Base-by-base conservation (phyloP, 176 grass and related monocot genomes). In the Oryza glumipatula region DNA sequence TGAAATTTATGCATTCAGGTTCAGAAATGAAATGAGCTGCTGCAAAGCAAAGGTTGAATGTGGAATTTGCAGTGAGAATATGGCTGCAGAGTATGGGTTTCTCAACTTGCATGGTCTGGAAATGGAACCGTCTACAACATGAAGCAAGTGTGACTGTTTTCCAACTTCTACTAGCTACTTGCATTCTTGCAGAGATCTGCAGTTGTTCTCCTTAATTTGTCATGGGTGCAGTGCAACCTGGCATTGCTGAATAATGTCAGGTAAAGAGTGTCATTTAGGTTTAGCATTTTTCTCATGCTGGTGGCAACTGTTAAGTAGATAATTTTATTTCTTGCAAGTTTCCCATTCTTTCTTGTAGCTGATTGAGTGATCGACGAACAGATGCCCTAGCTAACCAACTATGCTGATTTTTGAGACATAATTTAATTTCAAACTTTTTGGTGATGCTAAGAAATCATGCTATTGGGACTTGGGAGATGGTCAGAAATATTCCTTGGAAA, bases 11-110 rank as follows among this genome's bases (percentile, higher is more conserved):
- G 17, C 54, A 71, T 60, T 41, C 78, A 70, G 51, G 17, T 35
- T 78, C 52, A 72, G 58, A 80, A 54, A 70, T 70, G 72, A 54
- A 54, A 70, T 70, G 72, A 82, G 83, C 39, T 17, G 69, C 60
- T 36, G 45, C 49, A 15, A 54, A 81, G 46, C 49, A 44, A 10
- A 12, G 66, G 49, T 19, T 10, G 19, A 63, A 70, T 65, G 33
- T 65, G 33, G 24, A 35, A 36, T 61, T 61, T 63, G 78, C 73
- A 39, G 68, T 12, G 69, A 75, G 61, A 75, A 17, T 74, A 17
- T 74, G 35, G 2, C 8, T 36, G 72, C 60, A 44, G 66, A 72
- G 52, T 19, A 32, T 3, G 51, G 51, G 14, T 54, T 51, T 89
- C 32, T 76, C 72, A 81, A 72, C 56, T 82, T 79, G 58, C 76